Base-by-base conservation (phyloP, 257 asterid species). In the Jaltomata sinuosa region DNA sequence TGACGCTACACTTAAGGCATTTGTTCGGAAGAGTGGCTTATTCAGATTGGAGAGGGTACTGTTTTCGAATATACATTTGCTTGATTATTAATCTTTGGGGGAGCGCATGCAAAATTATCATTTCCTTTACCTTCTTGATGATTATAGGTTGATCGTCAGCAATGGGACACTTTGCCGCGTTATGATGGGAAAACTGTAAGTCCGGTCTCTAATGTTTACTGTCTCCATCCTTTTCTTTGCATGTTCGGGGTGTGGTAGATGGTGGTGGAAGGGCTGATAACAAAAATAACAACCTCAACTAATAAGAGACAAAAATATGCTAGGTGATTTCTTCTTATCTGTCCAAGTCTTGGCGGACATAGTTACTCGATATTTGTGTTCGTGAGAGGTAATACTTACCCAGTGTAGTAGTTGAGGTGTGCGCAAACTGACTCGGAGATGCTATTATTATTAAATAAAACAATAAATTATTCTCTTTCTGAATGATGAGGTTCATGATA, bases 181-280 rank as follows among this genome's bases (percentile, higher is more conserved):
- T 92, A 86, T 84, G 94, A 91, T 83, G 99, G 98, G 83, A 96
- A 94, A 93, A 84, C 93, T 84, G 99, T 96, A 91, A 92, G 97
- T 87, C 82, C 79, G 84, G 52, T 79, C 31, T 79, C 29, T 74
- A 77, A 21, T 32, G 55, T 86, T 83, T 55, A 27, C 6, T 57
- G 81, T 47, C 45, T 71, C 79, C 55, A 67, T 22, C n/a, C 57
- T 87, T 42, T 25, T 32, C 57, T 42, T 80, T 59, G 52, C 12
- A 15, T 7, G 57, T 22, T 22, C 22, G 55, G 54, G 14, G 40
- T 76, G 27, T 76, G 80, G 22, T 47, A 15, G 42, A 76, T 74
- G 59, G 81, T 25, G 81, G 40, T 45, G 59, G 40, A 47, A 22
- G 50, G 29, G 29, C 11, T 83, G 78, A 64, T 79, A 71, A 34